phyloP scores from a whole-genome alignment of 2,329 filamentous ascomycete species.

The Graphiopsis chlorocephala region DNA sequence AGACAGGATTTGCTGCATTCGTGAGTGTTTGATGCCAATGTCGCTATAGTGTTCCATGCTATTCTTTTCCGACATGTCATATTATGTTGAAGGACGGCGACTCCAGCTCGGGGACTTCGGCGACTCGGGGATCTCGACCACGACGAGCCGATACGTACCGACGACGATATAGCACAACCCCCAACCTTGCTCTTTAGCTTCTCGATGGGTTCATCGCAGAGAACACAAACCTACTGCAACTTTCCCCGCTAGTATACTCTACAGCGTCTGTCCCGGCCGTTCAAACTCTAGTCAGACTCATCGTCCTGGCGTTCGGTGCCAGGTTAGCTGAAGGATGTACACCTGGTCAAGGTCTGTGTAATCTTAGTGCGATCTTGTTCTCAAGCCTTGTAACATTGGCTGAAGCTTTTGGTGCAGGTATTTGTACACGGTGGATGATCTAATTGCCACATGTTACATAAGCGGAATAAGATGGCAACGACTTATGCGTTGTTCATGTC shows the following conservation, averaged over 20 bases:
- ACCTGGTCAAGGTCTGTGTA: slow-evolving; percentile 67
- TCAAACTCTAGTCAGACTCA: neutral
- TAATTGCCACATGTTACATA: neutral
- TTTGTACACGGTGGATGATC: slow-evolving; percentile 24
- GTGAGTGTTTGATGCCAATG: neutral
- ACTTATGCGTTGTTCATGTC: neutral
- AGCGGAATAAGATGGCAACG: neutral
- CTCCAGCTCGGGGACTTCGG: neutral
- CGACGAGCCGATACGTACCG: neutral
- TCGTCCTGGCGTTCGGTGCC: neutral
- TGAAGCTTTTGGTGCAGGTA: slow-evolving; percentile 56
- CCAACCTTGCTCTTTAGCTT: neutral
- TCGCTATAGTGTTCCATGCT: neutral
- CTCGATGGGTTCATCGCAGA: neutral
- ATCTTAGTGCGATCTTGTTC: slow-evolving; percentile 60
- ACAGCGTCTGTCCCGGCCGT: neutral
- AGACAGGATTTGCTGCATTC: neutral
- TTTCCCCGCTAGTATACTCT: neutral
- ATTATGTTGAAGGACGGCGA: neutral
- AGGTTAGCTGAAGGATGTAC: slow-evolving; percentile 66
- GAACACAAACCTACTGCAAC: neutral
- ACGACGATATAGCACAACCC: neutral
- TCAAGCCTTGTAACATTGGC: slow-evolving; percentile 62
- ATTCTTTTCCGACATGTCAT: neutral
- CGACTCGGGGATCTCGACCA: neutral